Conservation (phyloP, 2,329 filamentous ascomycete genomes). For the Fusarium aywerte region DNA sequence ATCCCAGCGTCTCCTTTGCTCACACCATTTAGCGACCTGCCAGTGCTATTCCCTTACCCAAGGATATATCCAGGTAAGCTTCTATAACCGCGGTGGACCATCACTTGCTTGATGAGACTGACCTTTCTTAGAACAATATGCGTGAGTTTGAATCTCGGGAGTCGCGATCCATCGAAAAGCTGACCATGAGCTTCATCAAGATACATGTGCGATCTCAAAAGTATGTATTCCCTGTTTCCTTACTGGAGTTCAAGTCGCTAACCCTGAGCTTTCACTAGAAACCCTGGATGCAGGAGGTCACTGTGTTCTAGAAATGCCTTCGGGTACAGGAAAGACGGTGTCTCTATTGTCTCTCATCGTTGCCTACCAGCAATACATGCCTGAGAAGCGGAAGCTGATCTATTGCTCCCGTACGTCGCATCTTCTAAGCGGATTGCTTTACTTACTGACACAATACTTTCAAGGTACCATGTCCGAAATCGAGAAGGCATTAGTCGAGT, state of each 20-base stretch:
- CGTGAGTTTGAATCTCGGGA: slow-evolving; percentile 50
- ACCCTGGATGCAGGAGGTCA: slow-evolving; percentile 95
- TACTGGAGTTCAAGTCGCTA: background rate
- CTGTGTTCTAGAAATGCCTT: slow-evolving; percentile 98
- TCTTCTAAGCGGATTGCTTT: background rate
- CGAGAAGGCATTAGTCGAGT: slow-evolving; percentile 92
- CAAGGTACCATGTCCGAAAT: slow-evolving; percentile 96
- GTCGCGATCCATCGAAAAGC: background rate
- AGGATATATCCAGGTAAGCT: slow-evolving; percentile 66
- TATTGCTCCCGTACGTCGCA: slow-evolving; percentile 83
- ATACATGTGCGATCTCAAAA: slow-evolving; percentile 69
- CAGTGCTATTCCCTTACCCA: slow-evolving; percentile 68
- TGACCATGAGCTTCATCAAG: slow-evolving; percentile 45
- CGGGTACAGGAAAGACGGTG: slow-evolving; percentile 96
- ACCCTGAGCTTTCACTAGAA: slow-evolving; percentile 49
- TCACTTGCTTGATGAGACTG: background rate
- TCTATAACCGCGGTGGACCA: background rate
- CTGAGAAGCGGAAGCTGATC: slow-evolving; percentile 93
- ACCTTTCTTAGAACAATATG: slow-evolving; percentile 62
- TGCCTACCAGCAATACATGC: slow-evolving; percentile 93
- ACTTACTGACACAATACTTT: slow-evolving; percentile 5
- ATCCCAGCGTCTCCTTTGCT: slow-evolving; percentile 20
- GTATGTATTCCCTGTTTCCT: slow-evolving; percentile 46
- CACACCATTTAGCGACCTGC: slow-evolving; percentile 59
- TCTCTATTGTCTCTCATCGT: slow-evolving; percentile 95